Conservation (phyloP, 2,329 filamentous ascomycete genomes). For the Penicillium sp. region DNA sequence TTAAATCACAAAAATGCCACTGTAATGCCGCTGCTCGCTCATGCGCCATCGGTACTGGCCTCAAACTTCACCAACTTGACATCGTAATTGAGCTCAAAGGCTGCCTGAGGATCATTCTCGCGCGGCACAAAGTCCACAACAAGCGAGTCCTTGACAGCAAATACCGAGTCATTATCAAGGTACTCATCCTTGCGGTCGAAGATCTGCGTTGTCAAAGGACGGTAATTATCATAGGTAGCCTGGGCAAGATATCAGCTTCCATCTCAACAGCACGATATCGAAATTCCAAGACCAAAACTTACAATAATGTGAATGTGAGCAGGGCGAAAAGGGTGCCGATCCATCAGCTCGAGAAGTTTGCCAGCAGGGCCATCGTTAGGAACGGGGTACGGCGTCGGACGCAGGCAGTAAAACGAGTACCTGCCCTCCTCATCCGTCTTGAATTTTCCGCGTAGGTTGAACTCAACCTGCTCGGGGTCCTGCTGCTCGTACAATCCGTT, state of each 20-base stretch:
- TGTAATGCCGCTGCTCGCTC: neutral
- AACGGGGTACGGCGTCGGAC: conserved; percentile 59
- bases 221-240: conserved; percentile 59
- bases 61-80: conserved; percentile 42
- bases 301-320: conserved; percentile 64
- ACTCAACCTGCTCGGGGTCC: conserved; percentile 66
- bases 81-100: conserved; percentile 55
- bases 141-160: conserved; percentile 59
- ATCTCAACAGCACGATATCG: neutral
- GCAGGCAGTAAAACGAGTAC: conserved; percentile 62
- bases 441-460: conserved; percentile 72
- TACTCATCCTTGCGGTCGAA: conserved; percentile 68
- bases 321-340: conserved; percentile 60
- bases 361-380: conserved; percentile 58
- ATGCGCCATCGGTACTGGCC: conserved; percentile 8
- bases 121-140: conserved; percentile 57
- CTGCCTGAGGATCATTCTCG: conserved; percentile 52
- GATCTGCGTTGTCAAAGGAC: conserved; percentile 72
- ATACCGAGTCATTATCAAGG: conserved; percentile 58
- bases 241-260: conserved; percentile 22
- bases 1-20: neutral
- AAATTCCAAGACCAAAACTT: conserved; percentile 21
- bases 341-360: conserved; percentile 56
- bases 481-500: conserved; percentile 74
- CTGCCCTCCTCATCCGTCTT: conserved; percentile 63